phyloP scores from a whole-genome alignment of 305 asterid species.

The Ilex paraguariensis region DNA sequence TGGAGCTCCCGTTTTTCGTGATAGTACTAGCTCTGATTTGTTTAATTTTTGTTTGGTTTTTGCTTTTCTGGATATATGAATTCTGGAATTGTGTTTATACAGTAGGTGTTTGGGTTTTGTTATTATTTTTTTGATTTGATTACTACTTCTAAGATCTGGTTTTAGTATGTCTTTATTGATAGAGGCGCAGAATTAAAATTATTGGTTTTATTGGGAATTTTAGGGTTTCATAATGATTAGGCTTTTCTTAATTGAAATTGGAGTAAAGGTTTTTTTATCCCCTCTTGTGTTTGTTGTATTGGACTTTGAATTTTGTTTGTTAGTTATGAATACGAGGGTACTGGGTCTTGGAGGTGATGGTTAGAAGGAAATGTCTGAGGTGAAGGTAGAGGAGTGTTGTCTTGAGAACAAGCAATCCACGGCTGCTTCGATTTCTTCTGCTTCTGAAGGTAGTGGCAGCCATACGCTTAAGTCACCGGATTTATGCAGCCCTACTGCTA shows the following conservation, averaged over 20 bases:
- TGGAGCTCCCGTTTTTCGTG: neutral
- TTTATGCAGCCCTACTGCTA: slow-evolving; percentile 61
- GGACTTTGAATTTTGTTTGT: slow-evolving; percentile 15
- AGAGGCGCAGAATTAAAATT: slow-evolving; percentile 9
- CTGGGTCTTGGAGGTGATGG: slow-evolving; percentile 34
- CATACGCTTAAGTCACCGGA: slow-evolving; percentile 54
- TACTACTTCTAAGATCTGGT: slow-evolving; percentile 48
- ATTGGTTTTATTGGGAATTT: slow-evolving; percentile 18
- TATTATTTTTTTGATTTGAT: slow-evolving; percentile 18
- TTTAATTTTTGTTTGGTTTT: slow-evolving; percentile 2
- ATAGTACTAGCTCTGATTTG: neutral
- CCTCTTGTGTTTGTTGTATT: too few relatives aligned
- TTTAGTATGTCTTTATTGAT: slow-evolving; percentile 25
- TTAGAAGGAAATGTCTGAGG: slow-evolving; percentile 56
- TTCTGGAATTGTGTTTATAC: slow-evolving; percentile 8
- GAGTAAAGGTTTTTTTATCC: slow-evolving; percentile 13
- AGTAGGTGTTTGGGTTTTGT: slow-evolving; percentile 25
- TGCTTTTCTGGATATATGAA: neutral
- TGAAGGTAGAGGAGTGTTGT: slow-evolving; percentile 48
- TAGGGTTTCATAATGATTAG: slow-evolving; percentile 13
- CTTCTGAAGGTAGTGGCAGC: slow-evolving; percentile 79
- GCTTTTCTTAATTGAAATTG: slow-evolving; percentile 4
- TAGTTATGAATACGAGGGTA: slow-evolving; percentile 1
- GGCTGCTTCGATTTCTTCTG: slow-evolving; percentile 77
- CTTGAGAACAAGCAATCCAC: slow-evolving; percentile 63